Evolutionary conservation across 208 protist species (phyloP), one percentile per base, ranked within the genome.

Genomic region (Trypanosoma theileri): DNA sequence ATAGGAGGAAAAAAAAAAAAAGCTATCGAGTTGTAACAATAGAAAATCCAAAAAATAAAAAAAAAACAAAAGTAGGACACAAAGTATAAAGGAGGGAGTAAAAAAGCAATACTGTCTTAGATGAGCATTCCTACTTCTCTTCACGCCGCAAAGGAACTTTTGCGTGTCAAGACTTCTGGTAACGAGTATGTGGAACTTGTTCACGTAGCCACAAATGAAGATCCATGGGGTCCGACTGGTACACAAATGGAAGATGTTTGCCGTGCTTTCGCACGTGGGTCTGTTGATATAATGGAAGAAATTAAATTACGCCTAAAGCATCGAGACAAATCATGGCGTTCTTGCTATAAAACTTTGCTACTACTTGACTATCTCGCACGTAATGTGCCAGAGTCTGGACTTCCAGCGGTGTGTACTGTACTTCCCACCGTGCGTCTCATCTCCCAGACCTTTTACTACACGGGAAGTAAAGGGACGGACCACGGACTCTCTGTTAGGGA

Each of bases 161-260:
- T 86, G n/a, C 91, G 91, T 35, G 86, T 96, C 26, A 88, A 89
- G 78, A 75, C 81, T 19, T 79, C 77, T 17, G 80, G 88, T 51
- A 87, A 75, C 66, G 84, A 94, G 71, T 88, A 80, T 75, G 67
- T 92, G 21, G 60, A 60, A 28, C 71, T 93, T 35, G 81, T 94
- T 22, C 88, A 94, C 73, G 80, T 83, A 35, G 91, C 91, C 24
- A 94, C 88, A 24, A 96, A 93, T 68, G 86, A 94, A 65, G 91
- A 96, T 16, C 91, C 91, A 66, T 96, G 91, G 88, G 91, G 91
- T 9, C 91, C 91, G 19, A 96, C 91, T 0, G 91, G 91, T 0
- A 59, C 81, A 24, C 91, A 96, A 77, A 96, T 96, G 91, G 91
- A 96, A 28, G 73, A 81, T 10, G 81, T 96, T 22, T 91, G 83